Evolutionary conservation across 2,329 filamentous ascomycete species (phyloP).

Genomic region (Fusarium lyarnte): DNA sequence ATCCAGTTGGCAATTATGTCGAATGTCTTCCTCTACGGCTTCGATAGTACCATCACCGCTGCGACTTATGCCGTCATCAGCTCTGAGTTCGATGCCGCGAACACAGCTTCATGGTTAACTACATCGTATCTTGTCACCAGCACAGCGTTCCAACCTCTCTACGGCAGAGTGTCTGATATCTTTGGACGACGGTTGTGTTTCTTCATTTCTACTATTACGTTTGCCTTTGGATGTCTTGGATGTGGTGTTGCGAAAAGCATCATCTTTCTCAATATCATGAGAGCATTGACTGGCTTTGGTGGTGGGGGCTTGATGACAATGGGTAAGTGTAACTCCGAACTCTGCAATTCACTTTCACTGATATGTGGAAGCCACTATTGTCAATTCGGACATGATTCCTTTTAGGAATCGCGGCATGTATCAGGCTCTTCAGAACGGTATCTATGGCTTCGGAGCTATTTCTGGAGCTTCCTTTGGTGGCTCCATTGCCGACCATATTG

Average conservation of each 20-base stretch:
- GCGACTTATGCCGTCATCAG: constrained; percentile 79
- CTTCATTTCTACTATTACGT: constrained; percentile 70
- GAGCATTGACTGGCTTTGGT: constrained; percentile 74
- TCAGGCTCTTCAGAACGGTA: constrained; percentile 68
- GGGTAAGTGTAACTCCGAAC: constrained; percentile 56
- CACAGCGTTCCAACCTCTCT: constrained; percentile 77
- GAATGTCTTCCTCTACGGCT: constrained; percentile 72
- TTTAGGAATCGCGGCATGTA: constrained; percentile 67
- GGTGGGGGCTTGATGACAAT: constrained; percentile 76
- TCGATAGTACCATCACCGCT: constrained; percentile 78
- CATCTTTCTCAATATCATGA: constrained; percentile 68
- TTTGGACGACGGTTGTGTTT: constrained; percentile 72
- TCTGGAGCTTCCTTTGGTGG: constrained; percentile 72
- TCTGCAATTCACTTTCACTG: not conserved
- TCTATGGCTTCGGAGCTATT: constrained; percentile 70
- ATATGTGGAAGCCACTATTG: constrained; percentile 56
- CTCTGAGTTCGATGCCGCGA: constrained; percentile 77
- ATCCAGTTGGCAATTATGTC: constrained; percentile 70
- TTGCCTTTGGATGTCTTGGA: constrained; percentile 70
- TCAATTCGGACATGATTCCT: constrained; percentile 72
- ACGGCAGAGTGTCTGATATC: constrained; percentile 76
- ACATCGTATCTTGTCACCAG: constrained; percentile 77
- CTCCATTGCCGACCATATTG: constrained; percentile 69
- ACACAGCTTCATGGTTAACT: constrained; percentile 78
- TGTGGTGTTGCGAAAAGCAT: constrained; percentile 70